Evolutionary conservation across 192 early-diverging fungal species (phyloP), one percentile per base, ranked within the genome.

Genomic region (Podila epigama): DNA sequence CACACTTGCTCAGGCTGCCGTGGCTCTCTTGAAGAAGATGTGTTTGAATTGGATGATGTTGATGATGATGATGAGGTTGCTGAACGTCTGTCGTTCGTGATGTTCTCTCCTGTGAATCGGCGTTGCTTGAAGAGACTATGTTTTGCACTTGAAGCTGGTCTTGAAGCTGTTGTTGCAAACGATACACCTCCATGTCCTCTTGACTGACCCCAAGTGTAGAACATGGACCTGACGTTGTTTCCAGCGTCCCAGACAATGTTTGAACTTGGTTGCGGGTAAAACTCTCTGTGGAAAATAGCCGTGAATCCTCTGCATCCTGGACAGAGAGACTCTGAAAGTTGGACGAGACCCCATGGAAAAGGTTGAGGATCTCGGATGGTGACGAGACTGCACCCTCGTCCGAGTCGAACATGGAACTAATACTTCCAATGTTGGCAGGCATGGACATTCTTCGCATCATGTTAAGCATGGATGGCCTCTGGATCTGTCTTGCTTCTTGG

Each of bases 371-470:
- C 25, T n/a, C n/a, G 70, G 20, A 35, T 22, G 29, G 16, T 60
- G 54, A 11, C 25, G 18, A 37, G 52, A 25, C 27, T 39, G 57
- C n/a, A 39, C 10, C 22, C 34, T 25, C 12, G 0, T 50, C 66
- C 16, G 31, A 11, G 7, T n/a, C 39, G 32, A 15, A 59, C 5
- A 28, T 29, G 27, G 28, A 54, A 32, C 27, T 54, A 15, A 29
- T 33, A 11, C 18, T 33, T 11, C 37, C 33, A 3, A 77, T 68
- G 2, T 32, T 64, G 15, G 73, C 56, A 1, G 73, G 73, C 73
- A 77, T 77, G 1, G 73, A 77, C 73, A 77, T 77, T 25, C 73
- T 60, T 28, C 73, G 73, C 51, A 68, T 31, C 27, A 77, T 36
- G 51, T 34, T 60, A 18, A 59, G 37, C 9, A 50, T 59, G 16